Base-by-base conservation (phyloP, 352 stramenopile genomes). In the Thalassiosira livingstoniorum region DNA sequence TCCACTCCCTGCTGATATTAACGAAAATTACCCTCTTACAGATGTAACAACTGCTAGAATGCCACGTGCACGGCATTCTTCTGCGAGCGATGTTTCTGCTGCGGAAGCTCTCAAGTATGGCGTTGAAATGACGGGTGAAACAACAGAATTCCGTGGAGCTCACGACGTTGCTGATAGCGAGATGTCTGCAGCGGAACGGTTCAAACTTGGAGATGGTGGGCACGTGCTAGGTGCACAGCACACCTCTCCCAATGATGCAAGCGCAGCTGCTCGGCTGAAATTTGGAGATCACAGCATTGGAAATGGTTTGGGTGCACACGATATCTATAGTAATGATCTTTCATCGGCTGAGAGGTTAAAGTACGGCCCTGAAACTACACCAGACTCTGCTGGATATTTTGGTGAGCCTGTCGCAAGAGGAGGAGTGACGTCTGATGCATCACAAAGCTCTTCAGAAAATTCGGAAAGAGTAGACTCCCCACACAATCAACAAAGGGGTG, bases 261-360 rank as follows among this genome's bases (percentile, higher is more conserved):
- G 43, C 39, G 11, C 10, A 58, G 63, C 63, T 11, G 53, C 1
- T 29, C 25, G 18, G 37, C 5, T 29, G 4, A 15, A 4, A 32
- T n/a, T n/a, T n/a, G n/a, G n/a, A n/a, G n/a, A n/a, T n/a, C n/a
- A n/a, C n/a, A n/a, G n/a, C n/a, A n/a, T n/a, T n/a, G n/a, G n/a
- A n/a, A n/a, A n/a, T n/a, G n/a, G n/a, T n/a, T n/a, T n/a, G n/a
- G n/a, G n/a, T n/a, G n/a, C n/a, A n/a, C n/a, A n/a, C n/a, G n/a
- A n/a, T n/a, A n/a, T n/a, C n/a, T n/a, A n/a, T n/a, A 31, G 10
- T 21, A 5, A 4, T 58, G 34, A 75, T 51, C 13, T 75, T 23
- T 66, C 51, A 13, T 7, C 0, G 15, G 31, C 66, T 15, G 66
- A 75, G 55, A 27, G 53, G 21, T 27, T 75, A 4, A 75, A 75